Evolutionary conservation across 495 filamentous ascomycete species (phyloP).

Genomic region (Trichocladium antarcticum): DNA sequence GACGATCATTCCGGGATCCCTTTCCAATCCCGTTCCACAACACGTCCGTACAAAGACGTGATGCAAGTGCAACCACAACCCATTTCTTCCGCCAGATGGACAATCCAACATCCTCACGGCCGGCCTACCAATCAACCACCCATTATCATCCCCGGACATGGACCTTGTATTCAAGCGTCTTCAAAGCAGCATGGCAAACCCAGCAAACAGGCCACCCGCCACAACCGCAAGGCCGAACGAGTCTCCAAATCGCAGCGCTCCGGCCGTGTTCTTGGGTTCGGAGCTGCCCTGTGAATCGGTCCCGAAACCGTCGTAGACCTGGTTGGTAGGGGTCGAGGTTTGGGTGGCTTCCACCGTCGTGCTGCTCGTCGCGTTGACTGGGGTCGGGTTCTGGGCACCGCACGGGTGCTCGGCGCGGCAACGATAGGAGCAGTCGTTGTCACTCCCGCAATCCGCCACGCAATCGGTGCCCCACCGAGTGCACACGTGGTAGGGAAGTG

Average conservation of each 20-base stretch:
- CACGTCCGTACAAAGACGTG: background rate
- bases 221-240: constrained; percentile 49
- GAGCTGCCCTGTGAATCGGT: constrained; percentile 21
- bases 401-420: constrained; percentile 70
- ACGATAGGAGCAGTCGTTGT: constrained; percentile 48
- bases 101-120: too few species aligned
- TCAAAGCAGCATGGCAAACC: constrained; percentile 52
- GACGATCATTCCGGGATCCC: background rate
- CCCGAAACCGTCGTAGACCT: constrained; percentile 41
- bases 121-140: background rate
- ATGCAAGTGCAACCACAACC: too few species aligned
- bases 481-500: constrained; percentile 78
- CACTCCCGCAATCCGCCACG: constrained; percentile 45
- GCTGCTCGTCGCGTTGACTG: constrained; percentile 48
- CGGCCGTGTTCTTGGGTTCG: constrained; percentile 24
- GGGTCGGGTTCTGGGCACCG: constrained; percentile 60
- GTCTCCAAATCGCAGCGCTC: constrained; percentile 42
- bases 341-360: constrained; percentile 34
- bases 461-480: constrained; percentile 61
- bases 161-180: background rate
- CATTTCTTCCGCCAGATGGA: too few species aligned
- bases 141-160: background rate
- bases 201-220: constrained; percentile 49
- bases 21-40: background rate
- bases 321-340: constrained; percentile 27